phyloP scores from a whole-genome alignment of 495 filamentous ascomycete species.

The Cercophora samala region DNA sequence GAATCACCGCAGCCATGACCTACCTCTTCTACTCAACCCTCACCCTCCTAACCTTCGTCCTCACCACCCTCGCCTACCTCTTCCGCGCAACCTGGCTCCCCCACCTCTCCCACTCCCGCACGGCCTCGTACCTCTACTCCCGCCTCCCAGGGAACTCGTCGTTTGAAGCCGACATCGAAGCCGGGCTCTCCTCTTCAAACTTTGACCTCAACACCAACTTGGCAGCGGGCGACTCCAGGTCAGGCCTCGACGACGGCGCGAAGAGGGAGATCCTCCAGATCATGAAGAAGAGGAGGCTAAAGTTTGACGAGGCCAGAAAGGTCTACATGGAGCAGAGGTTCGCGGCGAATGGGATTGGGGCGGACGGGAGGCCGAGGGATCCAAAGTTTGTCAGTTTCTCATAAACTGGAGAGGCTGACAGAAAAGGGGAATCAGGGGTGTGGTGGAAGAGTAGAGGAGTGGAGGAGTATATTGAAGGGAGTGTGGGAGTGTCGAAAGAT shows the following conservation, averaged over 20 bases:
- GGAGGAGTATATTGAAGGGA: no score
- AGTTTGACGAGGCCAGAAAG: slow-evolving; percentile 87
- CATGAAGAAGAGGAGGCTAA: slow-evolving; percentile 73
- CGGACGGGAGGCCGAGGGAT: slow-evolving; percentile 84
- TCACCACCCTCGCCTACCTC: slow-evolving; percentile 65
- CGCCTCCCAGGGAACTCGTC: slow-evolving; percentile 63
- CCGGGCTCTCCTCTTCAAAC: slow-evolving; percentile 72
- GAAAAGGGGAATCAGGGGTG: no score
- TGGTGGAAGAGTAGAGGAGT: no score
- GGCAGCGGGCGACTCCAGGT: slow-evolving; percentile 66
- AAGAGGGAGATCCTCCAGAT: slow-evolving; percentile 81
- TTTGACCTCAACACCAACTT: slow-evolving; percentile 83
- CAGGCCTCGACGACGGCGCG: slow-evolving; percentile 71
- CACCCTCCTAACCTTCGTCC: slow-evolving; percentile 59
- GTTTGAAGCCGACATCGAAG: slow-evolving; percentile 74
- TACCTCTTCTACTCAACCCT: slow-evolving; percentile 73
- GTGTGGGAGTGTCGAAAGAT: no score
- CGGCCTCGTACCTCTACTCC: slow-evolving; percentile 62
- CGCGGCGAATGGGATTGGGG: slow-evolving; percentile 77
- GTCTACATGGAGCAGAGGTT: slow-evolving; percentile 82
- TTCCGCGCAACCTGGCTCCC: slow-evolving; percentile 51
- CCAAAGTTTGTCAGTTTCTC: slow-evolving; percentile 95
- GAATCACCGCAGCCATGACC: slow-evolving; percentile 49
- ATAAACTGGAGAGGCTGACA: slow-evolving; percentile 32
- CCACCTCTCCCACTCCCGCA: slow-evolving; percentile 44